phyloP scores from a whole-genome alignment of 106 monocot species.

The Dioscorea dumetorum region DNA sequence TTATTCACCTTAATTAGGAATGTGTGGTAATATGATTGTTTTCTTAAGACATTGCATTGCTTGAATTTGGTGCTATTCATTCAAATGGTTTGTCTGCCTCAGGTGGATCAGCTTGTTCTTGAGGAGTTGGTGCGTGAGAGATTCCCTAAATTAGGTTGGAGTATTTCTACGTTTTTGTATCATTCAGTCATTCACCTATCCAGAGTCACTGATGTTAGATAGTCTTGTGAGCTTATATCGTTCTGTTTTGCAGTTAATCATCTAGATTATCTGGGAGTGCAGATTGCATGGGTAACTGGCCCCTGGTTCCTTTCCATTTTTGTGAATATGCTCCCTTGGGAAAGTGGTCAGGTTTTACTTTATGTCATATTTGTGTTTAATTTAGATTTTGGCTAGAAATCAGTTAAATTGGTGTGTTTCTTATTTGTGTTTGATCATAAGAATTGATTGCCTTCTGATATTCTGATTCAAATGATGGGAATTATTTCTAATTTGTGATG shows the following conservation, averaged over 20 bases:
- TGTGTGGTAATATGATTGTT: too few relatives aligned
- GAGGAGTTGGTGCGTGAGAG: slow-evolving; percentile 76
- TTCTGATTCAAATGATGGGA: too few relatives aligned
- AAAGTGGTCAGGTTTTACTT: slow-evolving; percentile 91
- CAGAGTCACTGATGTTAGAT: slow-evolving; percentile 4
- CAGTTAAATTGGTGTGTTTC: too few relatives aligned
- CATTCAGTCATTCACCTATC: too few relatives aligned
- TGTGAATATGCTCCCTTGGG: slow-evolving; percentile 97
- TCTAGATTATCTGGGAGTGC: slow-evolving; percentile 87
- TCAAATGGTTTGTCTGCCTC: slow-evolving; percentile 5
- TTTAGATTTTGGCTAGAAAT: neutral
- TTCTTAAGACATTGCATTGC: too few relatives aligned
- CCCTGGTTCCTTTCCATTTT: slow-evolving; percentile 99
- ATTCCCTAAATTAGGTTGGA: slow-evolving; percentile 91
- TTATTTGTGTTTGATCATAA: too few relatives aligned
- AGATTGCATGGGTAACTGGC: slow-evolving; percentile 96
- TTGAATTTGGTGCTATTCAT: neutral
- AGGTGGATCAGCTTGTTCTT: slow-evolving; percentile 98
- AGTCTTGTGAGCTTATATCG: neutral
- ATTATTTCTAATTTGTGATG: neutral
- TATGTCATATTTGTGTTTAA: slow-evolving; percentile 1
- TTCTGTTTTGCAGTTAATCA: slow-evolving; percentile 65
- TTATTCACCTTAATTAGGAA: too few relatives aligned
- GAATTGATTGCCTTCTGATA: too few relatives aligned
- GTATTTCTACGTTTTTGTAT: neutral